These are phyloP conservation scores for Eucalyptus pauciflora DNA, from an alignment of 345 rosid species.

Conservation along the genomic window DNA sequence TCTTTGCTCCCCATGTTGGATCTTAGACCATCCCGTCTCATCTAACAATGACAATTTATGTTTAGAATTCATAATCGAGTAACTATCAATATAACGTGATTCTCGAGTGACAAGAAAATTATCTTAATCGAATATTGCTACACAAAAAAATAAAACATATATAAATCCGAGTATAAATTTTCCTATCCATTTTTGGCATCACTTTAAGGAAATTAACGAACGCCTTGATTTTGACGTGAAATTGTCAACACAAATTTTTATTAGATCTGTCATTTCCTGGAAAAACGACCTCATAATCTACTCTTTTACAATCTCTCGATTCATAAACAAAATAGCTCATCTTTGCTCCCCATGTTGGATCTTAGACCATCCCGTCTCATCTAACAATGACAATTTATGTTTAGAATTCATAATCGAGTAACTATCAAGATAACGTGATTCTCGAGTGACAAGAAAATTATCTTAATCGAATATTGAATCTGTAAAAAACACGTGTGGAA, in stretches of 20 bases:
- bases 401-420: too few species aligned
- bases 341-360: background rate
- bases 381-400: too few species aligned
- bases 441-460: rapidly evolving
- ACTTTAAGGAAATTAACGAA: background rate
- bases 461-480: rapidly evolving
- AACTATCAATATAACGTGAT: background rate
- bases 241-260: background rate
- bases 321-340: too few species aligned
- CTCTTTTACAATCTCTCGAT: too few species aligned
- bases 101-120: rapidly evolving
- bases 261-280: background rate
- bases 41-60: too few species aligned
- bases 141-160: too few species aligned
- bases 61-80: too few species aligned
- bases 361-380: background rate
- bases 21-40: background rate
- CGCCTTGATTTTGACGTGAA: rapidly evolving
- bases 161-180: background rate
- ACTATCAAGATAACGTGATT: background rate
- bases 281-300: too few species aligned
- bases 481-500: too few species aligned
- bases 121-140: rapidly evolving
- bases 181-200: background rate
- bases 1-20: background rate